Percentiles rank a stretch among this genome's conserved stretches.
phyloP scores from a whole-genome alignment of 805 yeast species.

The Wickerhamomyces chaumierensis region DNA sequence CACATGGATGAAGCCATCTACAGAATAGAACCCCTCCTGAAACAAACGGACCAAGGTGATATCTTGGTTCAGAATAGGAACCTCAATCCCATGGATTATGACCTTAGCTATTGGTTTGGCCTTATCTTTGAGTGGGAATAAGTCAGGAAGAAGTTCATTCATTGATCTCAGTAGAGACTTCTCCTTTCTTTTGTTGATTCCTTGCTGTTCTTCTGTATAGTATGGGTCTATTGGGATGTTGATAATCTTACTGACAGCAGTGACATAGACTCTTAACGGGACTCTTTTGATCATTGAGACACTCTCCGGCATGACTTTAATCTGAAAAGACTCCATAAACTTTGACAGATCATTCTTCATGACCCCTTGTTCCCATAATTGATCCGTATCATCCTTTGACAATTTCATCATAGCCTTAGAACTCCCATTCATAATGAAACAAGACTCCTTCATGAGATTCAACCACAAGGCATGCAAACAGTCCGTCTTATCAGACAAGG shows the following conservation, averaged over 20 bases:
- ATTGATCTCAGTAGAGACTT: slow-evolving; percentile 29
- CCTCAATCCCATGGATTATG: slow-evolving; percentile 42
- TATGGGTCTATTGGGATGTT: slow-evolving; percentile 22
- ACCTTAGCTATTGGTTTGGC: slow-evolving; percentile 29
- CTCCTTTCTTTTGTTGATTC: background rate
- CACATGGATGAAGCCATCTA: slow-evolving; percentile 61
- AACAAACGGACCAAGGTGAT: slow-evolving; percentile 36
- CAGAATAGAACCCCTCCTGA: slow-evolving; percentile 27
- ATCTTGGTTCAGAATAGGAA: slow-evolving; percentile 24
- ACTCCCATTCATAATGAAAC: slow-evolving; percentile 65
- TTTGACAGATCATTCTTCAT: slow-evolving; percentile 22
- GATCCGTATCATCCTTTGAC: slow-evolving; percentile 46
- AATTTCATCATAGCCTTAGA: slow-evolving; percentile 73
- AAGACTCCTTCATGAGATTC: slow-evolving; percentile 75
- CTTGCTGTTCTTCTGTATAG: background rate
- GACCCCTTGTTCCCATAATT: slow-evolving; percentile 43
- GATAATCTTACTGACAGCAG: slow-evolving; percentile 25
- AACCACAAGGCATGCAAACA: slow-evolving; percentile 46
- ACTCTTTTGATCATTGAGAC: slow-evolving; percentile 20
- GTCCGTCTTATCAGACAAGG: slow-evolving; percentile 19
- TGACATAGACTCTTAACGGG: slow-evolving; percentile 38
- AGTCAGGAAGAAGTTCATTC: slow-evolving; percentile 30
- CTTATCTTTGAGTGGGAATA: slow-evolving; percentile 32
- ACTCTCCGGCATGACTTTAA: slow-evolving; percentile 13
- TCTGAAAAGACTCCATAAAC: slow-evolving; percentile 12